These are phyloP conservation scores for Neohortaea acidophila DNA, from an alignment of 495 filamentous ascomycete genomes.

Conservation along the genomic window DNA sequence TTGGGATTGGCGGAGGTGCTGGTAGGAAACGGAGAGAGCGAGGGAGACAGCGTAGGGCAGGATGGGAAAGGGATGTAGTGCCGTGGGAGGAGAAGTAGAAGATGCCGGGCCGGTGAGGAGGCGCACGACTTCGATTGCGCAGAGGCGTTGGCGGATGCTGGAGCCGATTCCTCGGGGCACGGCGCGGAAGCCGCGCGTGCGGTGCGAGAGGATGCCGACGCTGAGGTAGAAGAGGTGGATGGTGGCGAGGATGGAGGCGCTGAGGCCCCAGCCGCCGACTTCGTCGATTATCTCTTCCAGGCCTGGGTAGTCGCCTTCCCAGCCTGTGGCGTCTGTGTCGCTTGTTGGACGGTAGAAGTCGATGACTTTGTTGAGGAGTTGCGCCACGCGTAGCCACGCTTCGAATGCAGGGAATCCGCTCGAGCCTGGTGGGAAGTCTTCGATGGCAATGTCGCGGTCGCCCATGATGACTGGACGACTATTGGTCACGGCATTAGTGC, in stretches of 20 bases:
- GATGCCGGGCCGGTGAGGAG: slow-evolving; percentile 40
- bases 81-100: too few species aligned
- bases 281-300: slow-evolving; percentile 56
- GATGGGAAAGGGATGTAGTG: slow-evolving; percentile 47
- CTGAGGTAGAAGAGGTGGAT: slow-evolving; percentile 57
- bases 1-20: slow-evolving; percentile 51
- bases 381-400: slow-evolving; percentile 37
- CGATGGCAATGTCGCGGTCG: slow-evolving; percentile 43
- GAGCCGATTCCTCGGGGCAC: slow-evolving; percentile 33
- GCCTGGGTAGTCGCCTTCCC: slow-evolving; percentile 44
- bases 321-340: slow-evolving; percentile 30
- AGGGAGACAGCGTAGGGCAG: slow-evolving; percentile 53
- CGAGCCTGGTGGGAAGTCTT: slow-evolving; percentile 8
- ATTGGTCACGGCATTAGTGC: slow-evolving; percentile 46
- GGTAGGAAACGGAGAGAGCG: slow-evolving; percentile 50
- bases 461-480: slow-evolving; percentile 50
- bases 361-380: slow-evolving; percentile 49
- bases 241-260: slow-evolving; percentile 48
- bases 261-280: slow-evolving; percentile 52
- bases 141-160: slow-evolving; percentile 45
- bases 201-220: slow-evolving; percentile 46
- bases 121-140: slow-evolving; percentile 48
- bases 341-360: slow-evolving; percentile 46
- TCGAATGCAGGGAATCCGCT: slow-evolving; percentile 30
- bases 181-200: slow-evolving; percentile 28